A percentile compares a stretch with the other conserved stretches of the same genome.
These are phyloP conservation scores for Boletus rubescentipes DNA, from an alignment of 768 basidiomycete species.

Conservation along the genomic window DNA sequence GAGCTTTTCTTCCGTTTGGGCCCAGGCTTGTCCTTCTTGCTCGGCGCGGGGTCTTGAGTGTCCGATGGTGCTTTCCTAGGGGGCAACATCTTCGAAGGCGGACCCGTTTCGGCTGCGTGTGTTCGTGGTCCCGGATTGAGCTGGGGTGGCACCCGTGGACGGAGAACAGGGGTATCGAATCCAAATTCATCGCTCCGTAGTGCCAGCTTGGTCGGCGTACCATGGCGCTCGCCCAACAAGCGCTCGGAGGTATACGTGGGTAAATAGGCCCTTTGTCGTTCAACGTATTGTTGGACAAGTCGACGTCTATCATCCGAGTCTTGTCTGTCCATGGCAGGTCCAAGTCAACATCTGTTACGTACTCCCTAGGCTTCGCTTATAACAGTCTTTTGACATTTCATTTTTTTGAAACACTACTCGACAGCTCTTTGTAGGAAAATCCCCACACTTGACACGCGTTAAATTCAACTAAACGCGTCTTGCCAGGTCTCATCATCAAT, in stretches of 20 bases:
- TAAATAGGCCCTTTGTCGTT: constrained; percentile 46
- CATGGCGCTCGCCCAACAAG: constrained; percentile 10
- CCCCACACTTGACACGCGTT: neutral
- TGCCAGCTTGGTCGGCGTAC: constrained; percentile 13
- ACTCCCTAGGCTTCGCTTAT: neutral
- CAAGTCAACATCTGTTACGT: constrained; percentile 6
- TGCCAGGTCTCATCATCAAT: neutral
- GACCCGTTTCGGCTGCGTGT: neutral
- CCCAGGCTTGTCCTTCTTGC: constrained; percentile 22
- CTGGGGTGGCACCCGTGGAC: constrained; percentile 39
- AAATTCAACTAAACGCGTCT: neutral
- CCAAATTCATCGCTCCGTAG: constrained; percentile 29
- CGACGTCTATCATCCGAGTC: constrained; percentile 44
- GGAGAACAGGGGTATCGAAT: constrained; percentile 57
- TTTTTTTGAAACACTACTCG: constrained; percentile 1
- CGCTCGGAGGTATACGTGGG: constrained; percentile 46
- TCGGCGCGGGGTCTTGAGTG: constrained; percentile 2
- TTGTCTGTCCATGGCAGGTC: constrained; percentile 21
- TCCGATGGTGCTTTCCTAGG: neutral
- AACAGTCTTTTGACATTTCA: neutral
- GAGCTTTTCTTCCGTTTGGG: constrained; percentile 24
- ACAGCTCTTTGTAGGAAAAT: neutral
- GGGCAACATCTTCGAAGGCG: neutral
- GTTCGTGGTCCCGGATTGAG: neutral
- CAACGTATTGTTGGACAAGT: constrained; percentile 48